Evolutionary conservation across 768 basidiomycete species (phyloP), one percentile per base, ranked within the genome.

Genomic region (Agrocybe praecox): DNA sequence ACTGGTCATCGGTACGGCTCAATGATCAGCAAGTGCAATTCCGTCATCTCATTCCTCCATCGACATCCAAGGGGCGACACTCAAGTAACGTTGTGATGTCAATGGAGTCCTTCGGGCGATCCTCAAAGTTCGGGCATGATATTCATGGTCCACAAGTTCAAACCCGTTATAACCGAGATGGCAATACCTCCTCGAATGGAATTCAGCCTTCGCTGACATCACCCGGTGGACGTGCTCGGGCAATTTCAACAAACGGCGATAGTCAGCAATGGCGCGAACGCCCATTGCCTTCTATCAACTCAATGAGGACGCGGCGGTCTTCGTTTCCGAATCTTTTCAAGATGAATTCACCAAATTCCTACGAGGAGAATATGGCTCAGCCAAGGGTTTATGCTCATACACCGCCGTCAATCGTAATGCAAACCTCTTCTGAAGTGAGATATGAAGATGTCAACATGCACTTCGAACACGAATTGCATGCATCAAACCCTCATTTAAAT

Each of bases 221-320:
- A 8, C 29, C 49, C 42, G 33, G 36, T 44, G 48, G 36, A 18
- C 54, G 54, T 2, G n/a, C 47, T 40, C 33, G 50, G 14, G 49
- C 50, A 10, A 33, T 15, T 29, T 54, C 53, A 8, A 21, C 34
- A 5, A 36, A 49, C 21, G 46, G 36, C 11, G 18, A 26, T 18
- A 54, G 42, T 47, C 19, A 29, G 10, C n/a, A 54, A 33, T 58
- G 53, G 56, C 45, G 55, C n/a, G 52, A 56, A 19, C 46, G 55
- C 33, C 40, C 56, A n/a, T 34, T 59, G 19, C 52, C 65, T 42
- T 62, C 52, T 48, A 53, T 65, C n/a, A 62, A 62, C 49, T 52
- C 61, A 10, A n/a, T n/a, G n/a, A 40, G 36, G 3, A 58, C 64
- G 47, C 59, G 61, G 19, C 52, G 59, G 21, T 62, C 64, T 7